These are phyloP conservation scores for Lentithecium fluviatile DNA, from an alignment of 495 filamentous ascomycete species.

Conservation along the genomic window DNA sequence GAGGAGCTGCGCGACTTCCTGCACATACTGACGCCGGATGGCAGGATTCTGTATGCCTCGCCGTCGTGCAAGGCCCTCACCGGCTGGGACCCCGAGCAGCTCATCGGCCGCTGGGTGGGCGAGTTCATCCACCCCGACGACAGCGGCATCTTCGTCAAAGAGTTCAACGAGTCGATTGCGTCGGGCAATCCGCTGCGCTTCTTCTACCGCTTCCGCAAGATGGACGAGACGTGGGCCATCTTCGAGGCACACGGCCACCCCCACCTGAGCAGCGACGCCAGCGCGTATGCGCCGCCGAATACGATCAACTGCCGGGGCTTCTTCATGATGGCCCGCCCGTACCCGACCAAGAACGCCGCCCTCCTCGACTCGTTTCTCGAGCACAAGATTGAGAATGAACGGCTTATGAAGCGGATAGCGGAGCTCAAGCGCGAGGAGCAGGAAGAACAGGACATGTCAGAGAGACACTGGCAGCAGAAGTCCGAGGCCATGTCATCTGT, in stretches of 20 bases:
- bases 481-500: slow-evolving; percentile 12
- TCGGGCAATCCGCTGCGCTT: slow-evolving; percentile 73
- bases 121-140: slow-evolving; percentile 90
- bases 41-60: slow-evolving; percentile 79
- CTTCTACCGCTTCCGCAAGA: slow-evolving; percentile 84
- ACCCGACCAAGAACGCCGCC: slow-evolving; percentile 80
- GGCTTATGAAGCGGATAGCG: slow-evolving; percentile 76
- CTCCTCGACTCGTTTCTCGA: slow-evolving; percentile 92
- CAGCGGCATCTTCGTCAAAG: slow-evolving; percentile 75
- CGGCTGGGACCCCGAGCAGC: slow-evolving; percentile 66
- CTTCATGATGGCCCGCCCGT: slow-evolving; percentile 91
- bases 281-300: slow-evolving; percentile 58
- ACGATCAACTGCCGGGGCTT: slow-evolving; percentile 78
- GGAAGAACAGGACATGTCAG: slow-evolving; percentile 60
- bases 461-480: slow-evolving; percentile 20
- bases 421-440: slow-evolving; percentile 84
- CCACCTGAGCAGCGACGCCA: slow-evolving; percentile 71
- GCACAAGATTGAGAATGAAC: slow-evolving; percentile 96
- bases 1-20: slow-evolving; percentile 88
- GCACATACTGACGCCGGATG: slow-evolving; percentile 80
- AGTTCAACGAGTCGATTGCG: slow-evolving; percentile 91
- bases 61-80: slow-evolving; percentile 76
- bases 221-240: slow-evolving; percentile 70
- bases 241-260: slow-evolving; percentile 91
- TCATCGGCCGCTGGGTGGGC: slow-evolving; percentile 70